phyloP scores from a whole-genome alignment of 2,329 filamentous ascomycete genomes.

The Myriosclerotinia curreyana region DNA sequence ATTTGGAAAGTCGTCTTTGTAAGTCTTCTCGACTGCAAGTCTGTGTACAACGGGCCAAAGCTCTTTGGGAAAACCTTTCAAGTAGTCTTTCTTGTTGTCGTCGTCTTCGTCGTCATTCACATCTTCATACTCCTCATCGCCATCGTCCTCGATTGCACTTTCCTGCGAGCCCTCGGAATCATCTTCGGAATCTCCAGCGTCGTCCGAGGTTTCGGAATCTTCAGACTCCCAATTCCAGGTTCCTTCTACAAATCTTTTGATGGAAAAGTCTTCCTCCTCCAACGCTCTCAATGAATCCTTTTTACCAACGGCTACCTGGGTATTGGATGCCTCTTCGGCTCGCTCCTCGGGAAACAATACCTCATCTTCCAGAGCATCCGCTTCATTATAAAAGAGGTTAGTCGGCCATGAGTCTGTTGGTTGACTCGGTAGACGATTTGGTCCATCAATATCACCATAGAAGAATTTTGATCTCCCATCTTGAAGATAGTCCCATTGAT shows the following conservation, averaged over 20 bases:
- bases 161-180: not conserved
- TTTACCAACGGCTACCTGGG: conserved; percentile 19
- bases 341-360: conserved; percentile 44
- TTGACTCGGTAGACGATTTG: not conserved
- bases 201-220: conserved; percentile 19
- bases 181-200: not conserved
- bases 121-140: not conserved
- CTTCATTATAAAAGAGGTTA: conserved; percentile 42
- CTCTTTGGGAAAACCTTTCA: not conserved
- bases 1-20: conserved; percentile 4
- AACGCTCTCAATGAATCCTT: conserved; percentile 22
- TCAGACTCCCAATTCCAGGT: conserved; percentile 22
- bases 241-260: conserved; percentile 23
- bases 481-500: conserved; percentile 13
- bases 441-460: conserved; percentile 5
- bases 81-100: not conserved
- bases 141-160: not conserved
- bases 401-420: conserved; percentile 24
- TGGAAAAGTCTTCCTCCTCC: conserved; percentile 24
- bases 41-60: conserved; percentile 6
- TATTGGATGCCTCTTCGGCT: not conserved
- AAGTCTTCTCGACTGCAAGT: conserved; percentile 9
- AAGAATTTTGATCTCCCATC: conserved; percentile 8
- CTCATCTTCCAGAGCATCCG: conserved; percentile 43
- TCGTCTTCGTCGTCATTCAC: conserved; percentile 13